Conservation (phyloP, 352 stramenopile genomes). For the Stephanocyclus meneghinianus region DNA sequence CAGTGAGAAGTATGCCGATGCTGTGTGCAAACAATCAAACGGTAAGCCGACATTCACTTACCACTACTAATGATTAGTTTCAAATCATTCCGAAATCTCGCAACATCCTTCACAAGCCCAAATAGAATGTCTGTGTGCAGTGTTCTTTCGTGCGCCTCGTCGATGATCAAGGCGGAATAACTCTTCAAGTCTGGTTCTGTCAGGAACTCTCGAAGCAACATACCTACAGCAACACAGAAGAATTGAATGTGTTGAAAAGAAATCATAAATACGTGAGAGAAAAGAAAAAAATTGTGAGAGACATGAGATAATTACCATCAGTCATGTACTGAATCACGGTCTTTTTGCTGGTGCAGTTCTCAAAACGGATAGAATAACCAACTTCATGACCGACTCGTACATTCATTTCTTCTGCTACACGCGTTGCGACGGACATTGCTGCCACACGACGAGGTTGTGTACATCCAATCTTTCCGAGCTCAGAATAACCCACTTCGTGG, state of each 20-base stretch:
- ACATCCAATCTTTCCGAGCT: slow-evolving; percentile 98
- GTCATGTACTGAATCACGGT: slow-evolving; percentile 99
- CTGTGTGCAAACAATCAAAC: not conserved
- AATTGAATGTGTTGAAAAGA: slow-evolving; percentile 54
- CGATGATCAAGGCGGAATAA: slow-evolving; percentile 98
- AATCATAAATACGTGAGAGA: not conserved
- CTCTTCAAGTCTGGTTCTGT: slow-evolving; percentile 94
- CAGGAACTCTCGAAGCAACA: slow-evolving; percentile 98
- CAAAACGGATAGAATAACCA: slow-evolving; percentile 98
- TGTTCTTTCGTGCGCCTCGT: slow-evolving; percentile 98
- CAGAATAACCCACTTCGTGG: slow-evolving; percentile 94
- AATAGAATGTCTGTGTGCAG: slow-evolving; percentile 99
- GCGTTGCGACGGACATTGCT: slow-evolving; percentile 98
- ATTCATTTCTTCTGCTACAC: slow-evolving; percentile 98
- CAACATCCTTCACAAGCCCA: slow-evolving; percentile 98
- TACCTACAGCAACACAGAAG: slow-evolving; percentile 79
- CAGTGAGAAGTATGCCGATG: not conserved
- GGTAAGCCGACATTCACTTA: not conserved
- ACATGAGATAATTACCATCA: slow-evolving; percentile 33
- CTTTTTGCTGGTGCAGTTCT: slow-evolving; percentile 97
- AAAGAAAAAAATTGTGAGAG: not conserved
- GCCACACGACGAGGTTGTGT: slow-evolving; percentile 97
- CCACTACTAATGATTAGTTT: slow-evolving; percentile 96
- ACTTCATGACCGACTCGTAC: slow-evolving; percentile 96
- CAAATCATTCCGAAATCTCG: slow-evolving; percentile 93